Evolutionary conservation across 108 stramenopile genomes (phyloP), one percentile per base, ranked within the genome.

Genomic region (Cyclotella distinguenda): DNA sequence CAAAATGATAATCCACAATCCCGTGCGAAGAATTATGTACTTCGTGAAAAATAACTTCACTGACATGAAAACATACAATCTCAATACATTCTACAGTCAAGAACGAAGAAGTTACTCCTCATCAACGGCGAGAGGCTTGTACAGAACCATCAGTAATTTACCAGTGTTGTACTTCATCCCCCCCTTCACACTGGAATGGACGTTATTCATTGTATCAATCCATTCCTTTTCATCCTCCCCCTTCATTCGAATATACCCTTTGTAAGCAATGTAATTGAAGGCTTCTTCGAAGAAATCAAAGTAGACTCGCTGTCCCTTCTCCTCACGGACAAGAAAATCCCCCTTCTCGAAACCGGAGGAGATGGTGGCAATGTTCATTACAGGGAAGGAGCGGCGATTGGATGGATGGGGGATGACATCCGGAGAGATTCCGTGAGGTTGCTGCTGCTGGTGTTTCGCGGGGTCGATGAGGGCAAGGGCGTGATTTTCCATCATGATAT

Each of bases 131-230:
- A 74, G 58, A 19, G 72, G 72, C 40, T 73, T 73, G 38, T 78
- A 84, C 22, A 91, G 71, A 6, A 91, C 90, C 90, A 91, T 86
- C 39, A 91, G 57, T 23, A 91, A 78, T 26, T 86, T 88, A 45
- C 90, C 90, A 31, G 90, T 91, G 55, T 91, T 91, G 79, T 91
- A 91, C 68, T 88, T 88, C 86, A 88, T 91, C n/a, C 90, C 90
- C 49, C 87, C 87, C 79, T 88, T 88, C 26, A 91, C 87, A 52
- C 83, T 81, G 40, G 88, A 85, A 47, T 89, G 91, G 38, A 87
- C 88, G 21, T 87, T 83, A 54, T 86, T 89, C 86, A 92, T 87
- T 26, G 88, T 76, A 43, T 88, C 91, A 47, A 91, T 85, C 90
- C 90, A 91, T 35, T 91, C 85, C 64, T 86, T 84, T 50, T 88